Percentiles rank a stretch among this genome's conserved stretches.
Evolutionary conservation across 495 filamentous ascomycete genomes (phyloP).

Genomic region (Lophiotrema nucula): DNA sequence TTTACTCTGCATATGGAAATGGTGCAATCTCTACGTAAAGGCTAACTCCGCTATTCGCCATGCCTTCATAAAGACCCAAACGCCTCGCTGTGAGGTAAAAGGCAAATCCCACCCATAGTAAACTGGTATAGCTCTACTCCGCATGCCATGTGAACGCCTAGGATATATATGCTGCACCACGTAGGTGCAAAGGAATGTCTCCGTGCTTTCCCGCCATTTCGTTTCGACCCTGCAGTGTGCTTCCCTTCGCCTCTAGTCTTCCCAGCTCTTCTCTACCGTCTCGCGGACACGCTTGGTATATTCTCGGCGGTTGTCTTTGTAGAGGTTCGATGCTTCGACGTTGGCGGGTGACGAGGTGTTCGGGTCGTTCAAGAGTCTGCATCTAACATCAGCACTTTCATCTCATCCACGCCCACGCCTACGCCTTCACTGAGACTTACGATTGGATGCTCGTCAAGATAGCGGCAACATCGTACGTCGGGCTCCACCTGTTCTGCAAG

Average conservation of each 20-base stretch:
- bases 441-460: conserved; percentile 98
- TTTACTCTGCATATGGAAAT: too few relatives aligned
- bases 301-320: conserved; percentile 96
- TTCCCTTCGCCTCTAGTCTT: conserved; percentile 49
- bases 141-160: conserved; percentile 3
- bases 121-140: neutral
- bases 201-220: neutral
- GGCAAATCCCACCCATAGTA: neutral
- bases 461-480: conserved; percentile 96
- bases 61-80: too few relatives aligned
- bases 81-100: conserved; percentile 26
- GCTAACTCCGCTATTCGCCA: too few relatives aligned
- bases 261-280: conserved; percentile 99
- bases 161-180: neutral
- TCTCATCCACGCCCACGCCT: neutral
- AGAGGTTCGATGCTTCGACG: conserved; percentile 96
- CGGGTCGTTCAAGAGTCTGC: conserved; percentile 92
- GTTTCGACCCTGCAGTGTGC: neutral
- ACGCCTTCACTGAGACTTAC: conserved; percentile 47
- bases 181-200: neutral
- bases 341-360: conserved; percentile 97
- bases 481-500: conserved; percentile 97
- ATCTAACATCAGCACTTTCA: conserved; percentile 14
- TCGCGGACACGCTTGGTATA: conserved; percentile 93
- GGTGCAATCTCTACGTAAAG: too few relatives aligned